Evolutionary conservation across 352 stramenopile genomes (phyloP).

Genomic region (Pythium vanterpoolii): DNA sequence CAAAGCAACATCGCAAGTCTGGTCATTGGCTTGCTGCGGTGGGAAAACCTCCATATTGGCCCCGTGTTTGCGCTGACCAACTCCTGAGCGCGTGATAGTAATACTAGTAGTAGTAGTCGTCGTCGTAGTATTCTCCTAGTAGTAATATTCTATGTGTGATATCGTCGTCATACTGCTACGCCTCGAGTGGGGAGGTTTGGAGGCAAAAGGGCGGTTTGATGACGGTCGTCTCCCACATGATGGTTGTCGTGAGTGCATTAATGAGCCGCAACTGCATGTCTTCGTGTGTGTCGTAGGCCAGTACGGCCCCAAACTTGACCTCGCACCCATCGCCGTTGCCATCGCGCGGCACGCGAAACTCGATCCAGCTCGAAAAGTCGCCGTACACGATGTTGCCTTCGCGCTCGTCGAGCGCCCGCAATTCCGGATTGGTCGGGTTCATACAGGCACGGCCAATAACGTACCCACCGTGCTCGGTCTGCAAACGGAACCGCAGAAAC

Average conservation of each 20-base stretch:
- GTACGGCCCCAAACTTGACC: constrained; percentile 61
- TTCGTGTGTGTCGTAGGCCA: constrained; percentile 60
- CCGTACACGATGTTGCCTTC: constrained; percentile 29
- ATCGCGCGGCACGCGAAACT: constrained; percentile 38
- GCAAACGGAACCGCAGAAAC: constrained; percentile 32
- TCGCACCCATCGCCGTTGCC: constrained; percentile 31
- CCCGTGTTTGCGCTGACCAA: constrained; percentile 22
- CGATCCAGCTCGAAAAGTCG: constrained; percentile 33
- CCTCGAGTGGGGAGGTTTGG: background rate
- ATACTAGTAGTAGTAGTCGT: too few relatives aligned
- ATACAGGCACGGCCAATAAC: constrained; percentile 58
- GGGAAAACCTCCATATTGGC: constrained; percentile 25
- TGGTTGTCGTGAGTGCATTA: constrained; percentile 24
- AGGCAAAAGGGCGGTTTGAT: constrained; percentile 34
- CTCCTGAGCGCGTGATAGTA: too few relatives aligned
- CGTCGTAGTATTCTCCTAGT: background rate
- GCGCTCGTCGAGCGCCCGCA: constrained; percentile 26
- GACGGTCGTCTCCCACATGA: constrained; percentile 55
- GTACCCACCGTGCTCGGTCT: constrained; percentile 35
- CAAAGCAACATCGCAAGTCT: constrained; percentile 22
- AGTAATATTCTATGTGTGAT: constrained; percentile 11
- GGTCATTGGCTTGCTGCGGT: constrained; percentile 23
- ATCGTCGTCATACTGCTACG: background rate
- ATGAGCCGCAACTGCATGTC: constrained; percentile 27
- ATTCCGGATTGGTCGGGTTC: constrained; percentile 36